Conservation (phyloP, 305 asterid genomes). For the Solanum hybrid region DNA sequence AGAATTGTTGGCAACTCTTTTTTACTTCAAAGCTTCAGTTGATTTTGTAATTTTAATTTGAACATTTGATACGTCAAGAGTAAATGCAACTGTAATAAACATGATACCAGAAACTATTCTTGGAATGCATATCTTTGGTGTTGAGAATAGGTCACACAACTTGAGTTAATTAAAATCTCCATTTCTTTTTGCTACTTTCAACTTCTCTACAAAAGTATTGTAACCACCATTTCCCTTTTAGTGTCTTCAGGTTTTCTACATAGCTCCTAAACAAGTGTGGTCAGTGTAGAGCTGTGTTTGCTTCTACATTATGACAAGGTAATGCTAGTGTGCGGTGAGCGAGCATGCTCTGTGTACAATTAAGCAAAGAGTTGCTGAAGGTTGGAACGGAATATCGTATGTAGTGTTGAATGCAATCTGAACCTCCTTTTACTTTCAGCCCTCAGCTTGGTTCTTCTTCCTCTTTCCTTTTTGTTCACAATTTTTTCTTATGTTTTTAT, state of each 20-base stretch:
- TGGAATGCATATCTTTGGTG: background rate
- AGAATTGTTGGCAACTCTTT: background rate
- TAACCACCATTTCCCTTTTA: background rate
- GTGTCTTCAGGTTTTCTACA: background rate
- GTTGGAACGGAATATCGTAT: background rate
- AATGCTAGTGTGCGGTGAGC: background rate
- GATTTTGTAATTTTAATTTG: background rate
- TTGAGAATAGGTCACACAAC: background rate
- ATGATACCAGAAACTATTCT: background rate
- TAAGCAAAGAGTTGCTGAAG: background rate
- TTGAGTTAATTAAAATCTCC: background rate
- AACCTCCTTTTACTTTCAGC: background rate
- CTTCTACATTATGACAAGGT: background rate
- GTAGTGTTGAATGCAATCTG: background rate
- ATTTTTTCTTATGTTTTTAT: background rate
- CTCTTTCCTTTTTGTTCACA: background rate
- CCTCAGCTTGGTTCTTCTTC: background rate
- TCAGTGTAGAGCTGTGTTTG: background rate
- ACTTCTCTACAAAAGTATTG: background rate
- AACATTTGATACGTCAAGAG: background rate
- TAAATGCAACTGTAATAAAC: background rate
- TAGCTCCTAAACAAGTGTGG: background rate
- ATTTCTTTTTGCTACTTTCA: background rate
- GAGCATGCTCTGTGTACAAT: background rate
- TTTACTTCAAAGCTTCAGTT: background rate